Percentiles rank a stretch among this genome's conserved stretches.
These are phyloP conservation scores for Cryoendolithus antarcticus DNA, from an alignment of 2,329 filamentous ascomycete genomes.

Conservation along the genomic window DNA sequence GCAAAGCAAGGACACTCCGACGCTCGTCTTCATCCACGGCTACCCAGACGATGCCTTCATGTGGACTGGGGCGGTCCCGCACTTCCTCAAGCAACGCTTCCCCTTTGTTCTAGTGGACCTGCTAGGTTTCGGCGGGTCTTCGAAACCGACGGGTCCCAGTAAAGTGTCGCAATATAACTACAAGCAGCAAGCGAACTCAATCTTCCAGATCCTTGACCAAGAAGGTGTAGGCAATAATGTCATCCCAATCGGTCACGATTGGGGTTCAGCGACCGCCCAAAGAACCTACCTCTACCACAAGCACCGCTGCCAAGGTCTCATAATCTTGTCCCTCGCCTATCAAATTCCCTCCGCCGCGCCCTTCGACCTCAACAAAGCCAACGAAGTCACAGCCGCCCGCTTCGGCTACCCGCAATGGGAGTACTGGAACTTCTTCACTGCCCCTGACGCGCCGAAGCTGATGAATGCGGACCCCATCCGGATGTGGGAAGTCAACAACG, in stretches of 20 bases:
- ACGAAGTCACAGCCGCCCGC: constrained; percentile 19
- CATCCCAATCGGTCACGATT: constrained; percentile 29
- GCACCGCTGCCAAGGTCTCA: constrained; percentile 29
- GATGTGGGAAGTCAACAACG: constrained; percentile 12
- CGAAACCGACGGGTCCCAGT: constrained; percentile 26
- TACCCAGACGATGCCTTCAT: constrained; percentile 38
- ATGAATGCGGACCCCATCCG: constrained; percentile 16
- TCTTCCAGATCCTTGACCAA: constrained; percentile 28
- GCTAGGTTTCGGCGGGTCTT: constrained; percentile 27
- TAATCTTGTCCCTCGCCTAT: constrained; percentile 34
- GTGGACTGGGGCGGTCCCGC: constrained; percentile 28
- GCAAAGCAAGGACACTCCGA: constrained; percentile 11
- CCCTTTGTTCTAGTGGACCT: constrained; percentile 27
- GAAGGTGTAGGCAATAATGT: constrained; percentile 22
- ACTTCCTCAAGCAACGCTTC: constrained; percentile 14
- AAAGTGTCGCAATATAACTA: constrained; percentile 21
- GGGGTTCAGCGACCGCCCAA: constrained; percentile 31
- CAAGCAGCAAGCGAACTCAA: constrained; percentile 25
- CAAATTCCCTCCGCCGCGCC: constrained; percentile 18
- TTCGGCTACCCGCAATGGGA: constrained; percentile 27
- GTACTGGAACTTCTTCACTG: constrained; percentile 37
- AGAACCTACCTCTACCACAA: constrained; percentile 32
- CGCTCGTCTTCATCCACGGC: constrained; percentile 36
- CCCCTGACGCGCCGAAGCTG: constrained; percentile 27
- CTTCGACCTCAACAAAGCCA: constrained; percentile 28